A percentile compares a stretch with the other conserved stretches of the same genome.
Evolutionary conservation across 2,329 filamentous ascomycete species (phyloP).

Genomic region (Penicillium sp.): DNA sequence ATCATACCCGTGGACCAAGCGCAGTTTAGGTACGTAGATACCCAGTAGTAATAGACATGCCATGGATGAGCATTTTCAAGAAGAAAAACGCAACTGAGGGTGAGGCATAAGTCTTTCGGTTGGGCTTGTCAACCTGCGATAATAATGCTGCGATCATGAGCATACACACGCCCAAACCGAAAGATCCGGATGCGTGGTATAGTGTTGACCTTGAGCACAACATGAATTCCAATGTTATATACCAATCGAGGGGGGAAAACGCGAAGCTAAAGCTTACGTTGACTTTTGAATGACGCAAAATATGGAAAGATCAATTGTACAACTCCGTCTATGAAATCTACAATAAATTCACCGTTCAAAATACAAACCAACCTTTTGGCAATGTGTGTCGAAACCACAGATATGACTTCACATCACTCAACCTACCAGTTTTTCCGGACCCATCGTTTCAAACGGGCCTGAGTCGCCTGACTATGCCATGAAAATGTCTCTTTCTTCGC

Average conservation of each 20-base stretch:
- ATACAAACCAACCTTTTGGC: too few relatives aligned
- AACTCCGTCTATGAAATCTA: not conserved
- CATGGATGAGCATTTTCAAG: slow-evolving; percentile 44
- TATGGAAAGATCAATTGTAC: not conserved
- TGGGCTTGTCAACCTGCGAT: slow-evolving; percentile 10
- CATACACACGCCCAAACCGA: slow-evolving; percentile 40
- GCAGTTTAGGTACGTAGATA: too few relatives aligned
- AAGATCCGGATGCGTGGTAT: slow-evolving; percentile 17
- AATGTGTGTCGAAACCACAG: not conserved
- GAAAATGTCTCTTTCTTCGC: not conserved
- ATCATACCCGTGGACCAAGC: too few relatives aligned
- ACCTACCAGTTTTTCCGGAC: not conserved
- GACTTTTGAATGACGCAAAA: not conserved
- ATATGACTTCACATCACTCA: not conserved
- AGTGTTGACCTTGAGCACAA: not conserved
- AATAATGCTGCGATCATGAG: slow-evolving; percentile 26
- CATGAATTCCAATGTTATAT: not conserved
- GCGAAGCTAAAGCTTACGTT: not conserved
- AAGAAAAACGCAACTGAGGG: slow-evolving; percentile 54
- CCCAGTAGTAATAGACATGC: slow-evolving; percentile 33
- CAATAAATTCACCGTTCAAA: not conserved
- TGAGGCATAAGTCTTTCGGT: slow-evolving; percentile 42
- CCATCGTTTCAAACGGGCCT: too few relatives aligned
- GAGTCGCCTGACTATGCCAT: not conserved
- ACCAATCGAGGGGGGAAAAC: not conserved